Conservation (phyloP, 805 yeast species). For the Metschnikowia hibisci region DNA sequence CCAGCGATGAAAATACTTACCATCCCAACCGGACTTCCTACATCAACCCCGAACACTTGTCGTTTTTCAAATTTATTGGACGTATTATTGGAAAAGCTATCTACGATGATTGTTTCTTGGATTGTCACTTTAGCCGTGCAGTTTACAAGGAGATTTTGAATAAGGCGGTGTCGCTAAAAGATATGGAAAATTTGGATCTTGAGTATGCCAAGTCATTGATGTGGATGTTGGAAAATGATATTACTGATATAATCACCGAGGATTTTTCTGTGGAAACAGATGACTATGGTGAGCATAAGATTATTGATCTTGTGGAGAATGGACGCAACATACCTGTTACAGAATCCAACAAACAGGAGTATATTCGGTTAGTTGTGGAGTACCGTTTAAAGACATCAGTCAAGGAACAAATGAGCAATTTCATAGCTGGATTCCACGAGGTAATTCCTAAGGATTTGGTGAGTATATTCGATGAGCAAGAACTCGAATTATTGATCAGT, state of each 20-base stretch:
- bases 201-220: slow-evolving; percentile 87
- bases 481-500: slow-evolving; percentile 83
- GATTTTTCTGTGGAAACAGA: slow-evolving; percentile 91
- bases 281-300: slow-evolving; percentile 86
- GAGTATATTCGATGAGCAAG: slow-evolving; percentile 91
- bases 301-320: slow-evolving; percentile 74
- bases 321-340: slow-evolving; percentile 86
- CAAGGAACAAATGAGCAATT: slow-evolving; percentile 79
- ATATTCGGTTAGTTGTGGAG: slow-evolving; percentile 81
- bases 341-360: slow-evolving; percentile 85
- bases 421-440: slow-evolving; percentile 84
- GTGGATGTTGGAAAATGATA: slow-evolving; percentile 97
- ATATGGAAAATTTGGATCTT: slow-evolving; percentile 89
- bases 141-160: slow-evolving; percentile 87
- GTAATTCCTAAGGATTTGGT: slow-evolving; percentile 81
- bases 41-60: slow-evolving; percentile 88
- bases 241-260: slow-evolving; percentile 91
- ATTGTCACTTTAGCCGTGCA: slow-evolving; percentile 92
- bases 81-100: slow-evolving; percentile 92
- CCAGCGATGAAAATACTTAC: slow-evolving; percentile 88
- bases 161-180: slow-evolving; percentile 76
- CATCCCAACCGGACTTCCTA: slow-evolving; percentile 92
- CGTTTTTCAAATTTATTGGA: slow-evolving; percentile 93
- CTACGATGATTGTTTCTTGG: slow-evolving; percentile 77
- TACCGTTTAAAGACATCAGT: slow-evolving; percentile 81